A percentile compares a stretch with the other conserved stretches of the same genome.
Conservation (phyloP, 495 filamentous ascomycete species). For the Symbiotaphrina buchneri region DNA sequence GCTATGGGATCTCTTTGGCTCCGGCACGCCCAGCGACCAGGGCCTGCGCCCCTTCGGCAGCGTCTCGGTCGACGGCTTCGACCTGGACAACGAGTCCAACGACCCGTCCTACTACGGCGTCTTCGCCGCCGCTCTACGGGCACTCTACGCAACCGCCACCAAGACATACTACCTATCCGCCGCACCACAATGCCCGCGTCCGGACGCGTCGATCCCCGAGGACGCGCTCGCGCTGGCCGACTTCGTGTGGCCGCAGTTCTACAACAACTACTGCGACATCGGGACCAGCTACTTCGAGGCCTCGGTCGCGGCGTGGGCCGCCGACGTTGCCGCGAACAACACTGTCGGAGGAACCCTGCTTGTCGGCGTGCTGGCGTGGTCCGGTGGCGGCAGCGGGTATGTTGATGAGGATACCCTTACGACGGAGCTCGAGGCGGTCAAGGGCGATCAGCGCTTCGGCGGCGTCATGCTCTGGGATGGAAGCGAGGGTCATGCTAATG, state of each 20-base stretch:
- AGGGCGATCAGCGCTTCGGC: constrained; percentile 28
- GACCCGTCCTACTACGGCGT: constrained; percentile 23
- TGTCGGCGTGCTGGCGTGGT: constrained; percentile 22
- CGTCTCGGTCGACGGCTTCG: constrained; percentile 46
- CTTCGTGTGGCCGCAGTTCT: constrained; percentile 51
- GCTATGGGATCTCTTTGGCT: constrained; percentile 49
- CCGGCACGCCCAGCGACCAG: constrained; percentile 13
- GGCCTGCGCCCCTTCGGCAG: constrained; percentile 38
- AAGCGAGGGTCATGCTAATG: constrained; percentile 33
- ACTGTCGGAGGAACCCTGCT: constrained; percentile 22
- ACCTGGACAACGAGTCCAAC: constrained; percentile 39
- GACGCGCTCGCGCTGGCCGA: constrained; percentile 30
- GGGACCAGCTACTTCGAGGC: no score
- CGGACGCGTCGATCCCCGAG: constrained; percentile 36
- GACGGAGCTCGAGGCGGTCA: constrained; percentile 11
- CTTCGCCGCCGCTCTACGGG: constrained; percentile 31
- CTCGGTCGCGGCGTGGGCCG: no score
- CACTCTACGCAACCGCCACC: constrained; percentile 21
- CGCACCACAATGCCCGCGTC: constrained; percentile 44
- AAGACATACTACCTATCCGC: constrained; percentile 37
- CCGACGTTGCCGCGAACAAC: constrained; percentile 27
- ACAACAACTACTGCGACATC: constrained; percentile 37
- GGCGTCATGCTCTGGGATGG: constrained; percentile 59
- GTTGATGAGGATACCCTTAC: constrained; percentile 16
- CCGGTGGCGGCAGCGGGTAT: constrained; percentile 22